Base-by-base conservation (phyloP, 768 basidiomycete genomes). In the Thelephora aurantiotincta region DNA sequence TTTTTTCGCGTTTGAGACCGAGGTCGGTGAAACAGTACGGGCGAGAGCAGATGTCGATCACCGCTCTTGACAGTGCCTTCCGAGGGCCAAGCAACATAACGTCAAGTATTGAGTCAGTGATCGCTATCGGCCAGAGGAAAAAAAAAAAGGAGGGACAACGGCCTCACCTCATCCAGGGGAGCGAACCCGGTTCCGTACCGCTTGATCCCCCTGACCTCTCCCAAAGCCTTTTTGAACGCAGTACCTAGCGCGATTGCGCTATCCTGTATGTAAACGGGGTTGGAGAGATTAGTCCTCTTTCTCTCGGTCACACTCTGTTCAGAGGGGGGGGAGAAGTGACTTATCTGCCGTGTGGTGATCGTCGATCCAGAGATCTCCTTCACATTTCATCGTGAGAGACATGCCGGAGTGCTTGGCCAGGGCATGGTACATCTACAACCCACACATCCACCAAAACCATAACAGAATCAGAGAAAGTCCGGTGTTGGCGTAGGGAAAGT, bases 271-370 rank as follows among this genome's bases (percentile, higher is more conserved):
- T 33, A 53, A 22, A 41, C 9, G 18, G 7, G 14, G 14, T 18
- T 16, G 16, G 14, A 14, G 38, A 41, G 14, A 22, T 41, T 41
- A 22, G 38, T n/a, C 16, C 12, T 18, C 18, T 5, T 9, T 6
- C 16, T 9, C 38, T 9, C 14, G 23, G 44, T 30, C 9, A 4
- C 9, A 30, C 26, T n/a, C n/a, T n/a, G n/a, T n/a, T n/a, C n/a
- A 11, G 37, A 22, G 26, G 43, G 12, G 22, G 34, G 19, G 11
- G 14, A 35, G 33, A 37, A n/a, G 44, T 16, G 44, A 80, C 82
- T 80, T 78, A 86, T 99, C 96, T 75, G 94, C 90, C 43, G 93
- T 90, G 66, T 99, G 96, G 58, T 98, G 96, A 66, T 99, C 96
- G 65, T 99, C 96, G 50, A 98, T 96, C 77, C 83, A 88, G 6